These are phyloP conservation scores for Saccharum hybrid DNA, from an alignment of 202 grass and related monocot genomes.

Conservation along the genomic window DNA sequence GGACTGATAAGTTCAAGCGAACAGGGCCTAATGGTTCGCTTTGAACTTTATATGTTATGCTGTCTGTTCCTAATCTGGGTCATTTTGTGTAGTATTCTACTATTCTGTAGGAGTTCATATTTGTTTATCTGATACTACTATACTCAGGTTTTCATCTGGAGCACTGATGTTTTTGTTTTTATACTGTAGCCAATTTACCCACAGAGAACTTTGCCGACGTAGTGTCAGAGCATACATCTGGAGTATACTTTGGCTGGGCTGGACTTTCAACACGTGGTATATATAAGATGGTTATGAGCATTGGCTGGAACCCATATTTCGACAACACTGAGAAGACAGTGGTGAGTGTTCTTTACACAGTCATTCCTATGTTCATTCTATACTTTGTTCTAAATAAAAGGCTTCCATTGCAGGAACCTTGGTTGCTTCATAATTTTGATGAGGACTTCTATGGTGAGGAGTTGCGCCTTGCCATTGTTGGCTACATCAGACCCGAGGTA, in stretches of 20 bases:
- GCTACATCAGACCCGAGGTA: slow-evolving; percentile 95
- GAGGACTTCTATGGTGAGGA: slow-evolving; percentile 95
- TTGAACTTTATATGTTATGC: background rate
- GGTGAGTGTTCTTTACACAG: slow-evolving; percentile 59
- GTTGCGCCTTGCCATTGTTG: slow-evolving; percentile 82
- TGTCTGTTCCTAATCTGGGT: background rate
- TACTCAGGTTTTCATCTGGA: slow-evolving; percentile 2
- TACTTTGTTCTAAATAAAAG: slow-evolving; percentile 38
- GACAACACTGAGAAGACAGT: slow-evolving; percentile 90
- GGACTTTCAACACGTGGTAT: slow-evolving; percentile 64
- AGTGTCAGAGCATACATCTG: slow-evolving; percentile 86
- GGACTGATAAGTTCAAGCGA: no score
- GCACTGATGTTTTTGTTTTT: slow-evolving; percentile 41
- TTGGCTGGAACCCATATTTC: slow-evolving; percentile 99
- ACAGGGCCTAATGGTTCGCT: background rate
- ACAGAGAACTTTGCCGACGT: slow-evolving; percentile 81
- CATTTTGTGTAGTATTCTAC: background rate
- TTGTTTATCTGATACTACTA: background rate
- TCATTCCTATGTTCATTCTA: slow-evolving; percentile 20
- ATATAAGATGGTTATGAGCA: slow-evolving; percentile 99
- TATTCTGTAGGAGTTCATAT: slow-evolving; percentile 15
- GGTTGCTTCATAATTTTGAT: slow-evolving; percentile 85
- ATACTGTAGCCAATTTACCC: slow-evolving; percentile 78
- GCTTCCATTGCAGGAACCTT: slow-evolving; percentile 71
- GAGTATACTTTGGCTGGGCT: slow-evolving; percentile 98